phyloP scores from a whole-genome alignment of 768 basidiomycete species.

The Mycena olivaceomarginata region DNA sequence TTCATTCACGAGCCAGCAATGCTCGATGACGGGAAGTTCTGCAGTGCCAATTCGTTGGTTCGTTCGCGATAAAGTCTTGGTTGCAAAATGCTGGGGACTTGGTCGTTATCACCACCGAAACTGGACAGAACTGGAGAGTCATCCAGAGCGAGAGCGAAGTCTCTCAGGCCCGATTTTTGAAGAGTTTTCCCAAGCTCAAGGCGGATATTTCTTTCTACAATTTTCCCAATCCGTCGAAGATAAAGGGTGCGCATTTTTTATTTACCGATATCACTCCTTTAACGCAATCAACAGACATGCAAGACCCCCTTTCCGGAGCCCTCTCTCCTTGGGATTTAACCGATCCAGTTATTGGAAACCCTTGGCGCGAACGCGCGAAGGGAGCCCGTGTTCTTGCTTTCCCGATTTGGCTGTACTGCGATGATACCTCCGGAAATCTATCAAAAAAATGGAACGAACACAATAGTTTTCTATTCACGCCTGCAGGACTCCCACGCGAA shows the following conservation, averaged over 20 bases:
- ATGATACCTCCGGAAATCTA: no score
- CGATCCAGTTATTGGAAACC: slow-evolving; percentile 46
- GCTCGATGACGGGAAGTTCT: slow-evolving; percentile 27
- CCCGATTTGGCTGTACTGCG: no score
- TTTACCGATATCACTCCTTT: background rate
- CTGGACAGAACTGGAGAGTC: slow-evolving; percentile 44
- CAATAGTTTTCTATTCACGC: background rate
- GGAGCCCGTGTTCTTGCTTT: slow-evolving; percentile 52
- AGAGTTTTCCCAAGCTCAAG: slow-evolving; percentile 25
- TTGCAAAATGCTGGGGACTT: slow-evolving; percentile 48
- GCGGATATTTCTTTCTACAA: slow-evolving; percentile 17
- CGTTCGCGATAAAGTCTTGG: slow-evolving; percentile 14
- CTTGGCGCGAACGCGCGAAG: slow-evolving; percentile 51
- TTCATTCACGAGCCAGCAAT: slow-evolving; percentile 54
- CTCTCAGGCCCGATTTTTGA: slow-evolving; percentile 25
- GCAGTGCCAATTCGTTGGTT: slow-evolving; percentile 48
- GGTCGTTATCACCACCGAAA: slow-evolving; percentile 5
- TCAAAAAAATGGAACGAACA: no score
- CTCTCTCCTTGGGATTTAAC: slow-evolving; percentile 17
- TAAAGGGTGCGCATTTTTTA: slow-evolving; percentile 32
- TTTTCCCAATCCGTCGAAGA: slow-evolving; percentile 9
- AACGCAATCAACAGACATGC: background rate
- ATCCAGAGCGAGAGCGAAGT: slow-evolving; percentile 31
- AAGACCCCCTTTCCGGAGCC: background rate
- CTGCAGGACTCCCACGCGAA: slow-evolving; percentile 58